Evolutionary conservation across 192 early-diverging fungal genomes (phyloP).

Genomic region (Umbelopsis isabellina): DNA sequence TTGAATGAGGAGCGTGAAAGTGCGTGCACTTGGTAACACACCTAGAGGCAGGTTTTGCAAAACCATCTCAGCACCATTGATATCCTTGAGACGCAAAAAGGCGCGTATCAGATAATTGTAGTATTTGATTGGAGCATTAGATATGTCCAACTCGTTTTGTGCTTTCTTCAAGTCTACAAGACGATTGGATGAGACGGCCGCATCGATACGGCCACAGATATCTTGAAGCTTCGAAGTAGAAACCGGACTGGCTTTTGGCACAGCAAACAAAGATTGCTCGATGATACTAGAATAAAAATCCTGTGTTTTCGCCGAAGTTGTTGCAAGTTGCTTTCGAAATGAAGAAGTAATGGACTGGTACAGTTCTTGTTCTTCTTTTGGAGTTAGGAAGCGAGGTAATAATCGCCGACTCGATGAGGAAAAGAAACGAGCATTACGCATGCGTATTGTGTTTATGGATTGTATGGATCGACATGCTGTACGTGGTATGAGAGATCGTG

Average conservation of each 20-base stretch:
- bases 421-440: not conserved
- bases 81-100: constrained; percentile 3
- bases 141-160: constrained; percentile 20
- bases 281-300: constrained; percentile 36
- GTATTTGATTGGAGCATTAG: not conserved
- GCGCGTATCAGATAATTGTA: constrained; percentile 39
- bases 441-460: not conserved
- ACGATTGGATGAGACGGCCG: constrained; percentile 18
- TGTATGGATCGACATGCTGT: not conserved
- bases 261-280: constrained; percentile 30
- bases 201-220: constrained; percentile 28
- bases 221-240: constrained; percentile 25
- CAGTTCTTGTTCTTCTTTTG: constrained; percentile 37
- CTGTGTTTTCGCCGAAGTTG: constrained; percentile 21
- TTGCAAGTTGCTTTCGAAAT: constrained; percentile 36
- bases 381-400: constrained; percentile 35
- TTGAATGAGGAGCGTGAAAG: constrained; percentile 36
- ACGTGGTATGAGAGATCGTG: not conserved
- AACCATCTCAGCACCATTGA: constrained; percentile 23
- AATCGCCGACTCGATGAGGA: constrained; percentile 22
- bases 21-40: constrained; percentile 35
- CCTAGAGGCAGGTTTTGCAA: not conserved
- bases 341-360: constrained; percentile 34
- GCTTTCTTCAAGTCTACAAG: constrained; percentile 9
- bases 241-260: not conserved